Evolutionary conservation across 2,329 filamentous ascomycete genomes (phyloP), one percentile per base, ranked within the genome.

Genomic region (Colletotrichum liriopes): DNA sequence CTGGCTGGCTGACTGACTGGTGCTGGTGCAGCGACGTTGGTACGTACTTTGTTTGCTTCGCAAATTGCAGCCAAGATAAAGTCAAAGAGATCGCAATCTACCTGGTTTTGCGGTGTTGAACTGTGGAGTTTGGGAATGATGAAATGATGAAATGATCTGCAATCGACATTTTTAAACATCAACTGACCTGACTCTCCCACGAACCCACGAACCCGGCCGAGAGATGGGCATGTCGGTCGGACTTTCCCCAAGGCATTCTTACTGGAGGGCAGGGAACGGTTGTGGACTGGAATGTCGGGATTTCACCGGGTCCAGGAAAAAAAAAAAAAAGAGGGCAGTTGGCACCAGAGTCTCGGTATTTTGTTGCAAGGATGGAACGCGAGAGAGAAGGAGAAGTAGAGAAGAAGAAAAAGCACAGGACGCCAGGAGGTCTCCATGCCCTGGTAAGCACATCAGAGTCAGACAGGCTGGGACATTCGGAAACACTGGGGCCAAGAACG

Each of bases 361-460:
- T 49, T 3, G 18, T 29, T 54, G 59, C 69, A 72, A 64, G 69
- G 69, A 63, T 72, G 65, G 62, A 54, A 37, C 20, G 5, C n/a
- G 32, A 39, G n/a, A 11, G 23, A n/a, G 43, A 39, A 51, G 5
- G 5, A 16, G 32, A 23, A 14, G 45, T 18, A 49, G 20, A 18
- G 20, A 32, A 67, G 62, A 20, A 51, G 11, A 56, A 63, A 55
- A 59, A 67, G 68, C 69, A 72, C 65, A 69, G 69, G 69, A 72
- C 69, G 52, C 58, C 59, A 51, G 39, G 47, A 64, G 69, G 65
- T 60, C 65, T 41, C 26, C 32, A 47, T 18, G 59, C 37, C 37
- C 41, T 23, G 32, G 11, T 35, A n/a, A 20, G 45, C 60, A 41
- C 66, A 18, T 47, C 66, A 56, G 41, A 32, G 41, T 41, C 58